Evolutionary conservation across 306 rosid species (phyloP).

Genomic region (Alnus glutinosa): DNA sequence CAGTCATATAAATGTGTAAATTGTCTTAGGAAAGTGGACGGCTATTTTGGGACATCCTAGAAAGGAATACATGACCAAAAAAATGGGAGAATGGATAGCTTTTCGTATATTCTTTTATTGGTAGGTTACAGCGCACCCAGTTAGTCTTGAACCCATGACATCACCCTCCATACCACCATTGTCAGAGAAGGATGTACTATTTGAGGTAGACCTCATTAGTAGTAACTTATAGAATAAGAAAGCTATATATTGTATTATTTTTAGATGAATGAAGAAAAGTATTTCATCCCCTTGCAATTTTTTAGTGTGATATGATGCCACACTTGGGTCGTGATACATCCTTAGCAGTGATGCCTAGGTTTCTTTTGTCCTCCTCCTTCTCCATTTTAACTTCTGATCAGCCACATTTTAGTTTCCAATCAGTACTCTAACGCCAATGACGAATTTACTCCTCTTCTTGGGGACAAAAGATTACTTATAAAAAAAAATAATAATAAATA

Average conservation of each 20-base stretch:
- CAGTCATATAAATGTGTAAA: too few species aligned
- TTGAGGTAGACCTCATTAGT: not conserved
- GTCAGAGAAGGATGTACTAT: not conserved
- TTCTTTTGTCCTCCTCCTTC: not conserved
- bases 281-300: not conserved
- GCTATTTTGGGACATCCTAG: not conserved
- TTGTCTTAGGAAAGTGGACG: too few species aligned
- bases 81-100: not conserved
- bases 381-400: not conserved
- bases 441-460: not conserved
- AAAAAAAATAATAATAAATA: too few species aligned
- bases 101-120: not conserved
- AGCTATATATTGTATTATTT: not conserved
- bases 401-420: not conserved
- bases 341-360: not conserved
- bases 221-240: not conserved
- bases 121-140: too few species aligned
- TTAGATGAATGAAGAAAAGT: not conserved
- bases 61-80: not conserved
- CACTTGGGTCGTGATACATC: not conserved
- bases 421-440: not conserved
- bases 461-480: too few species aligned
- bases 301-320: not conserved
- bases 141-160: not conserved
- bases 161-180: not conserved